Percentiles rank a stretch among this genome's conserved stretches.
Evolutionary conservation across 140 eudicot species (phyloP).

Genomic region (Cichorium intybus): DNA sequence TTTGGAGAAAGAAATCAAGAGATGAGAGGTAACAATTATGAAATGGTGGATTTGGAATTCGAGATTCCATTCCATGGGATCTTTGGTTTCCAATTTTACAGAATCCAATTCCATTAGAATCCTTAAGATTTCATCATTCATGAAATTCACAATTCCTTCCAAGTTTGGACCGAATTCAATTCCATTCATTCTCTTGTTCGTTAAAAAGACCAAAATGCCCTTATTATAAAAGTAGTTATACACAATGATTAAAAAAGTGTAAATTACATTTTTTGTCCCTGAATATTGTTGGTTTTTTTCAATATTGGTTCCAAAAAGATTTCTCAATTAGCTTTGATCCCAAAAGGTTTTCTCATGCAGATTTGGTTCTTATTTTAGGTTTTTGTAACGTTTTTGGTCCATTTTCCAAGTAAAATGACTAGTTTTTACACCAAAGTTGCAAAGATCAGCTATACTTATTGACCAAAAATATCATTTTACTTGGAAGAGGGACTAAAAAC

Average conservation of each 20-base stretch:
- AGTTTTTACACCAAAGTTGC: not conserved
- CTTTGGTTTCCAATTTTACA: too few relatives aligned
- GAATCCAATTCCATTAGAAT: too few relatives aligned
- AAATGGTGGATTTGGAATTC: too few relatives aligned
- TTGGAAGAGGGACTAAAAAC: not conserved
- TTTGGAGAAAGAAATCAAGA: slow-evolving; percentile 63
- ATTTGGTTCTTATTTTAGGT: not conserved
- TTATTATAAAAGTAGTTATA: too few relatives aligned
- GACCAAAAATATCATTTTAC: too few relatives aligned
- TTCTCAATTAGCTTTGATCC: not conserved
- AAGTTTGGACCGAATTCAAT: too few relatives aligned
- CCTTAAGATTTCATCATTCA: too few relatives aligned
- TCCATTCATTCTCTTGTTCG: not conserved
- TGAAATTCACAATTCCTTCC: too few relatives aligned
- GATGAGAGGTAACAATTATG: slow-evolving; percentile 51
- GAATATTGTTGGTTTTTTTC: not conserved
- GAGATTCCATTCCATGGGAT: too few relatives aligned
- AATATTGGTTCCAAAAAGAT: not conserved
- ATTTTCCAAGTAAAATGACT: too few relatives aligned
- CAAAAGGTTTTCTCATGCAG: not conserved
- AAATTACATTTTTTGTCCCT: not conserved
- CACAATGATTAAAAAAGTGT: not conserved
- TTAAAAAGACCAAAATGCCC: not conserved
- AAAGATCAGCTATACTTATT: not conserved
- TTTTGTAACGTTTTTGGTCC: not conserved